Conservation (phyloP, 352 stramenopile genomes). For the Globisporangium takayamanum region DNA sequence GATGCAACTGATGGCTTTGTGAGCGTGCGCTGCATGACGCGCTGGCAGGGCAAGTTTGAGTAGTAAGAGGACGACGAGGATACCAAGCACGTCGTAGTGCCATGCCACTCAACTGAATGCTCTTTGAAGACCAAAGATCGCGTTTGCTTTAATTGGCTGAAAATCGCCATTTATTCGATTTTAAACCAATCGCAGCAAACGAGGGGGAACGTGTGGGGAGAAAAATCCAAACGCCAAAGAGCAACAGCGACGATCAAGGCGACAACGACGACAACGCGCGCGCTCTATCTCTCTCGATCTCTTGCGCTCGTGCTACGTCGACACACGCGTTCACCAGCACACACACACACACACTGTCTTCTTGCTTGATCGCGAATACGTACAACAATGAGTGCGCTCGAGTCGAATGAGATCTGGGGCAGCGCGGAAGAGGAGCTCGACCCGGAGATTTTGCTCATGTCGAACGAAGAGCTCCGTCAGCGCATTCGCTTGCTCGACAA, state of each 20-base stretch:
- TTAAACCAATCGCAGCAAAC: too few relatives aligned
- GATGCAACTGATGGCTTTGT: conserved; percentile 23
- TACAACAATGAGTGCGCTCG: conserved; percentile 46
- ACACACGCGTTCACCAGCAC: background rate
- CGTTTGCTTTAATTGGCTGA: too few relatives aligned
- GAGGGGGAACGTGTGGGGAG: too few relatives aligned
- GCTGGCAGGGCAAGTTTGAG: conserved; percentile 66
- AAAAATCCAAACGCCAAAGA: too few relatives aligned
- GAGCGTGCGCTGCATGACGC: conserved; percentile 41
- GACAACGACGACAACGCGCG: too few relatives aligned
- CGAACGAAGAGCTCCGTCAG: conserved; percentile 93
- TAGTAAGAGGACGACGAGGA: conserved; percentile 13
- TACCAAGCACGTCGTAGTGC: background rate
- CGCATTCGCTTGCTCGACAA: conserved; percentile 96
- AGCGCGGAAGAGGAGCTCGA: conserved; percentile 50
- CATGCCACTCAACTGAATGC: too few relatives aligned
- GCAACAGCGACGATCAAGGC: too few relatives aligned
- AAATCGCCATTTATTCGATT: too few relatives aligned
- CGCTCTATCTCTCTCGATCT: too few relatives aligned
- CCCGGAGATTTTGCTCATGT: conserved; percentile 93
- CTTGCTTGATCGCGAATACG: background rate
- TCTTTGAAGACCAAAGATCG: too few relatives aligned
- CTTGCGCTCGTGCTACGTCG: too few relatives aligned
- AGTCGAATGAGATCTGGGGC: conserved; percentile 61
- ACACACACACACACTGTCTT: background rate